phyloP scores from a whole-genome alignment of 2,329 filamentous ascomycete species.

The Myriosclerotinia scirpicola region DNA sequence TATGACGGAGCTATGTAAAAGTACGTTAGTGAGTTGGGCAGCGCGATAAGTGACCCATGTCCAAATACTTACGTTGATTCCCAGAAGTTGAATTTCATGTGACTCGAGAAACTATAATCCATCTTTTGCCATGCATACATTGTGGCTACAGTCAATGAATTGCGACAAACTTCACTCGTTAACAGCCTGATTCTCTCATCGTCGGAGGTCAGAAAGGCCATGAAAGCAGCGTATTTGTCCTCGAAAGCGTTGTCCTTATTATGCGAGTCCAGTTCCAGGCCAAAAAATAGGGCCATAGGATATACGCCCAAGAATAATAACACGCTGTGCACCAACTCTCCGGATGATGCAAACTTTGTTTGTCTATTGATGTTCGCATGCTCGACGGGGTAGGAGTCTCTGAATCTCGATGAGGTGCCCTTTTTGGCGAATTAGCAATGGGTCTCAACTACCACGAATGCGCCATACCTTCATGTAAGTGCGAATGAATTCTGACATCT shows the following conservation, averaged over 20 bases:
- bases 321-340: constrained; percentile 52
- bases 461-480: constrained; percentile 54
- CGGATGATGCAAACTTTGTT: constrained; percentile 44
- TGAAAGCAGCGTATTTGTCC: constrained; percentile 37
- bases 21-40: not conserved
- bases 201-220: constrained; percentile 37
- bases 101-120: constrained; percentile 27
- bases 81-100: constrained; percentile 41
- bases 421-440: constrained; percentile 29
- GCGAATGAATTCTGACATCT: constrained; percentile 57
- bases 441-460: not conserved
- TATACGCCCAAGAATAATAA: constrained; percentile 58
- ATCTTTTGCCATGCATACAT: constrained; percentile 32
- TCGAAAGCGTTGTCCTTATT: constrained; percentile 43
- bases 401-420: constrained; percentile 30
- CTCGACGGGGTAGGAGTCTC: constrained; percentile 42
- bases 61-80: constrained; percentile 40
- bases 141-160: constrained; percentile 36
- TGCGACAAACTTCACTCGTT: constrained; percentile 36
- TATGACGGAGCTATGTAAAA: constrained; percentile 35
- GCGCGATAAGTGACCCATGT: not conserved
- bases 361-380: constrained; percentile 45
- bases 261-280: constrained; percentile 41
- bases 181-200: constrained; percentile 40
- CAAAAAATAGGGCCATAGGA: constrained; percentile 51